Conservation (phyloP, 768 basidiomycete genomes). For the Psilocybe tampanensis region DNA sequence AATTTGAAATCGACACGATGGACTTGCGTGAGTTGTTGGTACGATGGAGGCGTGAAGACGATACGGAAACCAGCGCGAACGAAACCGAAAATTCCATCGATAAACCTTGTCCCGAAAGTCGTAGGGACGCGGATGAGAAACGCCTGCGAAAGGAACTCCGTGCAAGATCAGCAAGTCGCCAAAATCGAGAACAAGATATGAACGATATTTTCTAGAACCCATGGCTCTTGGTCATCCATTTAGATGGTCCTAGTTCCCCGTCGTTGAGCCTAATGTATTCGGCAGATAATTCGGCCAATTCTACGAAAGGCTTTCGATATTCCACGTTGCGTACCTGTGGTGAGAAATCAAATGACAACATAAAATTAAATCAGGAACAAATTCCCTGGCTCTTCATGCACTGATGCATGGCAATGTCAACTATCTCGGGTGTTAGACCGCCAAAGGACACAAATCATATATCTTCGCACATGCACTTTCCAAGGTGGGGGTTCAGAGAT, state of each 20-base stretch:
- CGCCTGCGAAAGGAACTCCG: not conserved
- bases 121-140: not conserved
- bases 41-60: not conserved
- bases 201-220: constrained; percentile 14
- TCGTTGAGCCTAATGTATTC: not conserved
- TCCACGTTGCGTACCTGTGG: not conserved
- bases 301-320: not conserved
- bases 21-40: not conserved
- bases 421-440: not conserved
- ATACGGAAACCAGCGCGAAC: no score
- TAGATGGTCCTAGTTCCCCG: no score
- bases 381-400: no score
- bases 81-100: no score
- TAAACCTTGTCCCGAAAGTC: not conserved
- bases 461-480: not conserved
- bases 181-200: not conserved
- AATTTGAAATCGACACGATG: constrained; percentile 21
- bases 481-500: not conserved
- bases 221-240: not conserved
- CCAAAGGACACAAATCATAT: not conserved
- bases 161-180: not conserved
- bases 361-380: not conserved
- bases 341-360: not conserved
- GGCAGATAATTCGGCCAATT: not conserved
- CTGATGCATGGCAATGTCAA: not conserved